Evolutionary conservation across 768 basidiomycete genomes (phyloP).

Genomic region (Cytidiella melzeri): DNA sequence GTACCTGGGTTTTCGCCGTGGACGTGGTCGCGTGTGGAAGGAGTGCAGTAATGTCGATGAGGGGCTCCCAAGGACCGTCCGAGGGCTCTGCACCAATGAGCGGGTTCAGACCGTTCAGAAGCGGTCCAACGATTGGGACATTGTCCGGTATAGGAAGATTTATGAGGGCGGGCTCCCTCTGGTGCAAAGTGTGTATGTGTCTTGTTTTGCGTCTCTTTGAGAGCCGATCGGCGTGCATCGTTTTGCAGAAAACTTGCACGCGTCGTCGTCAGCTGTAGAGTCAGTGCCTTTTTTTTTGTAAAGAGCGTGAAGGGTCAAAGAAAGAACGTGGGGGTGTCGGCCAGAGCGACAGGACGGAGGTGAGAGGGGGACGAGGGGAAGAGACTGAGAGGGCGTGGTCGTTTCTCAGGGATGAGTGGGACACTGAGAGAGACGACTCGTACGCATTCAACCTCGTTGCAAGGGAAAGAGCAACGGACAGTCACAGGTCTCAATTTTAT

Average conservation of each 20-base stretch:
- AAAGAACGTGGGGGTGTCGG: conserved; percentile 8
- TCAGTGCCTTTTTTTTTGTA: neutral
- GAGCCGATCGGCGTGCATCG: conserved; percentile 12
- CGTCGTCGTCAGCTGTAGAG: neutral
- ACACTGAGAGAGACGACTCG: neutral
- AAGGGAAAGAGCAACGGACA: too few species aligned
- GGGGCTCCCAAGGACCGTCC: neutral
- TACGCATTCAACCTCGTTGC: neutral
- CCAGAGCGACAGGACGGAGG: neutral
- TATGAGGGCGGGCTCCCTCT: conserved; percentile 35
- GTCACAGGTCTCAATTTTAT: too few species aligned
- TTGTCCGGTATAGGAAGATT: conserved; percentile 30
- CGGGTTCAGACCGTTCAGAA: conserved; percentile 29
- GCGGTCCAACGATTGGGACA: conserved; percentile 33
- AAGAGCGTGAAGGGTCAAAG: conserved; percentile 9
- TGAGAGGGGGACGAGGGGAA: conserved; percentile 1
- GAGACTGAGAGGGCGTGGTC: neutral
- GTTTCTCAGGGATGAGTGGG: neutral
- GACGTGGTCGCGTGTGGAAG: neutral
- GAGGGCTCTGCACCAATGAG: conserved; percentile 17
- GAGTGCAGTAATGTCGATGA: neutral
- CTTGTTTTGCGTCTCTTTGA: conserved; percentile 2
- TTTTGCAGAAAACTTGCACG: neutral
- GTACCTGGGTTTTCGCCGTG: too few species aligned
- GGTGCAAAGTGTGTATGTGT: conserved; percentile 19